These are phyloP conservation scores for Rosa multiflora DNA, from an alignment of 306 rosid species.

Conservation along the genomic window DNA sequence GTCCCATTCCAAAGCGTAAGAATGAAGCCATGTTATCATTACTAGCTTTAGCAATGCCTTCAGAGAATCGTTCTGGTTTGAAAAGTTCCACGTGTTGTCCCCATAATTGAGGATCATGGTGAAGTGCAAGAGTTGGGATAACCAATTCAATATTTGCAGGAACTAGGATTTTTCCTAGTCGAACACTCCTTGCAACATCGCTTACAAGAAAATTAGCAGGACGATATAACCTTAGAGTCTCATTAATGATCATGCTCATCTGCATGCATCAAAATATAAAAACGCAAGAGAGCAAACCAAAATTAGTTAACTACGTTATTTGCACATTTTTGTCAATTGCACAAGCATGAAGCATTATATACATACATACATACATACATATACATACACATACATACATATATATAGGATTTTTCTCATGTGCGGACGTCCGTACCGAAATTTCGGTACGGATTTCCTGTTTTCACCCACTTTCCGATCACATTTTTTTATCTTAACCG, in stretches of 20 bases:
- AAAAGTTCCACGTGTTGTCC: constrained; percentile 27
- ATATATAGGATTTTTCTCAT: too few species aligned
- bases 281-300: not conserved
- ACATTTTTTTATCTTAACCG: too few species aligned
- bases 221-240: not conserved
- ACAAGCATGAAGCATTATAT: too few species aligned
- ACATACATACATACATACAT: too few species aligned
- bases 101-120: constrained; percentile 31
- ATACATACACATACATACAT: too few species aligned
- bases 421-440: too few species aligned
- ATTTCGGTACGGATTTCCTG: too few species aligned
- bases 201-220: not conserved
- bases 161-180: constrained; percentile 13
- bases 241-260: constrained; percentile 32
- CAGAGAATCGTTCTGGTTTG: constrained; percentile 28
- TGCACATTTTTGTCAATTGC: not conserved
- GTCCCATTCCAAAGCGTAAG: constrained; percentile 27
- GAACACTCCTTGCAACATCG: not conserved
- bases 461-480: too few species aligned
- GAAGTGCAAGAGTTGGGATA: constrained; percentile 3
- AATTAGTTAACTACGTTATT: not conserved
- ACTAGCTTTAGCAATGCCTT: constrained; percentile 29
- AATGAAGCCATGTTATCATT: constrained; percentile 13
- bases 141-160: constrained; percentile 2
- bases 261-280: not conserved